A percentile compares a stretch with the other conserved stretches of the same genome.
These are phyloP conservation scores for Nakazawaea populi DNA, from an alignment of 805 yeast species.

Conservation along the genomic window DNA sequence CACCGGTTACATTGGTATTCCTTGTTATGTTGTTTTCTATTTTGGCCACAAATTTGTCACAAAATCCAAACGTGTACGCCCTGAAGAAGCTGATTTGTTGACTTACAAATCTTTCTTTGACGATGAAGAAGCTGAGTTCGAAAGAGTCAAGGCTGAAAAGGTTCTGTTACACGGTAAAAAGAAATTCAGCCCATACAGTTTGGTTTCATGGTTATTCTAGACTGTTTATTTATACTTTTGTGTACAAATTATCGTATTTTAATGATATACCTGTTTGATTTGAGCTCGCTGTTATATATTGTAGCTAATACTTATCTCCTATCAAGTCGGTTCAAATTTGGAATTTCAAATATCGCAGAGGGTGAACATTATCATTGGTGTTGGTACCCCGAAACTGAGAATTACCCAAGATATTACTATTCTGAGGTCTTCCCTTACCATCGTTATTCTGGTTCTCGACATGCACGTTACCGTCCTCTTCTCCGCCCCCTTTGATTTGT, in stretches of 20 bases:
- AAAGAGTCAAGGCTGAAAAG: slow-evolving; percentile 12
- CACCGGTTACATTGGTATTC: slow-evolving; percentile 74
- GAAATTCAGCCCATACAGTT: slow-evolving; percentile 1
- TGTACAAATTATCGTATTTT: no score
- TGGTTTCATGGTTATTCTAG: slow-evolving; percentile 9
- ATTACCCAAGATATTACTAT: no score
- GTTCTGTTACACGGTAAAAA: neutral
- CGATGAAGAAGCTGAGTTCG: slow-evolving; percentile 41
- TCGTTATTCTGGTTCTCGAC: no score
- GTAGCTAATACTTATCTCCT: neutral
- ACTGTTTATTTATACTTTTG: neutral
- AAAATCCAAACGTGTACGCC: slow-evolving; percentile 41
- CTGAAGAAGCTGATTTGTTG: slow-evolving; percentile 56
- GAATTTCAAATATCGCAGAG: neutral
- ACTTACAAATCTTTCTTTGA: slow-evolving; percentile 53
- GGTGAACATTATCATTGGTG: no score
- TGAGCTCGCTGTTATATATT: neutral
- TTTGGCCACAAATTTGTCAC: slow-evolving; percentile 54
- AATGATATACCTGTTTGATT: no score
- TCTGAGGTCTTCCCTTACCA: no score
- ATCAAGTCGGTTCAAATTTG: neutral
- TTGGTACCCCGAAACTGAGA: no score
- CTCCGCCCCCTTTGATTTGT: neutral
- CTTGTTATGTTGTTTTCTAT: slow-evolving; percentile 50
- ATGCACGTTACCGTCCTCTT: neutral